Percentiles rank a stretch among this genome's conserved stretches.
These are phyloP conservation scores for Phaeolepiota aurea DNA, from an alignment of 768 basidiomycete genomes.

Conservation along the genomic window DNA sequence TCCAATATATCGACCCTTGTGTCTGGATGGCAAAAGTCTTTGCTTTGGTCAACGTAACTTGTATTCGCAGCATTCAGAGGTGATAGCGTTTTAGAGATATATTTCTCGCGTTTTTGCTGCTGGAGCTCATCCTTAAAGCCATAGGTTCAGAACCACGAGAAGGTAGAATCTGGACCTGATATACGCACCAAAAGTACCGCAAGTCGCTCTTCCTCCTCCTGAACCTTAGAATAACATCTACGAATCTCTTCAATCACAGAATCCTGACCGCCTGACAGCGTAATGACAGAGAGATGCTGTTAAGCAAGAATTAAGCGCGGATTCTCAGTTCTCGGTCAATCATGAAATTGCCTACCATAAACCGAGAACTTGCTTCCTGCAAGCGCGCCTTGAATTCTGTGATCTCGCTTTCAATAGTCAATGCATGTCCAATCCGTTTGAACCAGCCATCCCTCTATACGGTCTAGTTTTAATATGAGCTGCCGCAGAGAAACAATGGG, in stretches of 20 bases:
- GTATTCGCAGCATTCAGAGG: background rate
- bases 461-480: too few species aligned
- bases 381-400: background rate
- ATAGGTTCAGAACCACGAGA: background rate
- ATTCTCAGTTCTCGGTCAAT: too few species aligned
- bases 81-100: background rate
- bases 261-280: background rate
- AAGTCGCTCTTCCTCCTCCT: background rate
- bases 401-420: background rate
- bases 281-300: background rate
- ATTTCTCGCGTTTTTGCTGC: background rate
- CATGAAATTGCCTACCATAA: background rate
- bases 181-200: background rate
- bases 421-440: background rate
- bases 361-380: background rate
- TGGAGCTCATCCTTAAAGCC: background rate
- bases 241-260: background rate
- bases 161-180: background rate
- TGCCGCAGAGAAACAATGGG: too few species aligned
- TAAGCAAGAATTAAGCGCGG: background rate
- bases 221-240: background rate
- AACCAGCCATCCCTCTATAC: background rate
- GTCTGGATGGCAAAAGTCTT: background rate
- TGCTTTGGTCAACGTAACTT: background rate
- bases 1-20: background rate